Evolutionary conservation across 176 grass and related monocot species (phyloP).

Genomic region (Lolium perenne): DNA sequence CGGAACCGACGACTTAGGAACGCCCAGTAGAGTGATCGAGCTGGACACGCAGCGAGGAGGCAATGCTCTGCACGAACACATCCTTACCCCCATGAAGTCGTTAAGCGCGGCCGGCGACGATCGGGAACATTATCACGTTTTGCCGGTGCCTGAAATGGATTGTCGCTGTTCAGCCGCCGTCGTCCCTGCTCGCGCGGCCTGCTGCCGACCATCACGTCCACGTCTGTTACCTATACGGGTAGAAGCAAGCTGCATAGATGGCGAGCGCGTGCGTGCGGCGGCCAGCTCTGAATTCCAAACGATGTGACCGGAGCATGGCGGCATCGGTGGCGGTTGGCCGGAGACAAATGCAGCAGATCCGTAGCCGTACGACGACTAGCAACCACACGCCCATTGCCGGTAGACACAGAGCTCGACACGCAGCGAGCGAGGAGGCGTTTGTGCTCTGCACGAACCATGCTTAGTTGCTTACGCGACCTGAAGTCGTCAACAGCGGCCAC

Average conservation of each 20-base stretch:
- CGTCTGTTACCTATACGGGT: neutral
- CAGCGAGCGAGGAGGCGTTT: too few relatives aligned
- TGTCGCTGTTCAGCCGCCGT: too few relatives aligned
- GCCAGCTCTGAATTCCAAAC: conserved; percentile 5
- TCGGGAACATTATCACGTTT: neutral
- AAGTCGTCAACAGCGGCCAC: too few relatives aligned
- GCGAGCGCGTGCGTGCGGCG: neutral
- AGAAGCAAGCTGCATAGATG: neutral
- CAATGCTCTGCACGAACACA: neutral
- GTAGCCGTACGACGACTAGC: too few relatives aligned
- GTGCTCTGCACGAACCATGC: too few relatives aligned
- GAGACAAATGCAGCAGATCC: neutral
- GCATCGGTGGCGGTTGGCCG: neutral
- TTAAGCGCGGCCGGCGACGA: neutral
- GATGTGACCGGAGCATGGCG: conserved; percentile 3
- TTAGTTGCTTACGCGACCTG: too few relatives aligned
- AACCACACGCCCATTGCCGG: too few relatives aligned
- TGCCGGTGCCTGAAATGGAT: neutral
- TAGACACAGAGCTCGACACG: too few relatives aligned
- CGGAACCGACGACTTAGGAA: neutral
- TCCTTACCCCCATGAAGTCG: neutral
- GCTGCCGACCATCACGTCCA: conserved; percentile 40
- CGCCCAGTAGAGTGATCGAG: neutral
- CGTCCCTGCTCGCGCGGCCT: too few relatives aligned
- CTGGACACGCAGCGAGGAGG: conserved; percentile 20